Evolutionary conservation across 371 early-diverging fungal genomes (phyloP), one percentile per base, ranked within the genome.

Genomic region (Enteropsectra breve): DNA sequence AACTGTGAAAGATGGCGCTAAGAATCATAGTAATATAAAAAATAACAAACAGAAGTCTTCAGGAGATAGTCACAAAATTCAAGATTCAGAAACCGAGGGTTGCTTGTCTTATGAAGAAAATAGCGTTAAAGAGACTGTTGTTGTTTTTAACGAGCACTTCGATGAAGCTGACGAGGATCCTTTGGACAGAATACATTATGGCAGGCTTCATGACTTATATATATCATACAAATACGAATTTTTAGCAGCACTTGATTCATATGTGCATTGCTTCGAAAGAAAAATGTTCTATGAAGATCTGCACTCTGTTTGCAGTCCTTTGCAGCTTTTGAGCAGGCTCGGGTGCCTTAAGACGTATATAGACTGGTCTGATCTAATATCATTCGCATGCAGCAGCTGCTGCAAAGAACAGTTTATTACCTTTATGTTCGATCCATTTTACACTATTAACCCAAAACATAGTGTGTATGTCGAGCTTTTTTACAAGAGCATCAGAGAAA

Each of bases 291-390:
- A 40, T 26, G 18, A 58, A 6, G 59, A 58, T 21, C 28, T 58
- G 36, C 8, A 5, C 11, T 5, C 36, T 18, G 15, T 58, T 40
- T 4, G 21, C 4, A 21, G 4, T n/a, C 2, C 11, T 29, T 8
- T 15, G 8, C 15, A 58, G 30, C 24, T 58, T 4, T 58, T 58
- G 21, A 21, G 3, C 5, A 26, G n/a, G 5, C 23, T 58, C 21
- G 43, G 26, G 6, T 5, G 43, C 28, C 26, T 55, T 5, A 58
- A 58, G 26, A 18, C 4, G 21, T 15, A 58, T 38, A 33, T 58
- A 11, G 40, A 58, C 15, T 58, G 59, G 59, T 5, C 8, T 8
- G 59, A 58, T 43, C 6, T 58, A 21, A 58, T 58, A 21, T 23
- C 33, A 26, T 58, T 38, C 30, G 59, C 59, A 8, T 58, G 59